phyloP scores from a whole-genome alignment of 176 grass and related monocot species.

The Avena eriantha region DNA sequence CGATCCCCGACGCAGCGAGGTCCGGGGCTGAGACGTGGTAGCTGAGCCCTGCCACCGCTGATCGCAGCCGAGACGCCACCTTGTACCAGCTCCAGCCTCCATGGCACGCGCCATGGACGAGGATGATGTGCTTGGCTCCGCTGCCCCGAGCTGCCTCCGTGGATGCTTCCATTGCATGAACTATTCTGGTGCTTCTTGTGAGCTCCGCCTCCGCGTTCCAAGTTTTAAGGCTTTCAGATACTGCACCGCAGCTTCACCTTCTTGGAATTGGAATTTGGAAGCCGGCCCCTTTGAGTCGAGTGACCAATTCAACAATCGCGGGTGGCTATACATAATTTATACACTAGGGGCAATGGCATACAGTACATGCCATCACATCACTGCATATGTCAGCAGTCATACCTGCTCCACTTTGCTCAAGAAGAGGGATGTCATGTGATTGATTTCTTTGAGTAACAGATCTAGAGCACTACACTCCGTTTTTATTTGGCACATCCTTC shows the following conservation, averaged over 20 bases:
- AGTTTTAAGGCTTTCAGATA: not conserved
- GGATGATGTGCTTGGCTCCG: slow-evolving; percentile 55
- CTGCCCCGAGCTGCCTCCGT: not conserved
- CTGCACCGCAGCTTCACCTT: not conserved
- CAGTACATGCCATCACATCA: no score
- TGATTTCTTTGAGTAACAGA: no score
- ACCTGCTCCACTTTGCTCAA: no score
- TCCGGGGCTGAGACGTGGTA: slow-evolving; percentile 61
- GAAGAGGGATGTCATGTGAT: no score
- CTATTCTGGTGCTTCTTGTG: not conserved
- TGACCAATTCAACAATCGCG: not conserved
- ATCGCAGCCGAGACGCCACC: slow-evolving; percentile 52
- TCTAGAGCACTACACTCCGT: no score
- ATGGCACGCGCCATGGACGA: slow-evolving; percentile 74
- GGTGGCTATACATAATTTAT: not conserved
- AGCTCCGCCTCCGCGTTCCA: not conserved
- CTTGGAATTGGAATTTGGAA: not conserved
- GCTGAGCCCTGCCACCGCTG: slow-evolving; percentile 35
- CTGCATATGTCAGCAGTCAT: no score
- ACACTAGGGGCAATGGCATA: not conserved
- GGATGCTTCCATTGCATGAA: not conserved
- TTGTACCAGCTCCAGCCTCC: slow-evolving; percentile 94
- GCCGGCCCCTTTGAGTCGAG: not conserved
- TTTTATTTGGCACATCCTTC: no score
- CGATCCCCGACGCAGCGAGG: slow-evolving; percentile 72